These are phyloP conservation scores for Rhynchosporium agropyri DNA, from an alignment of 2,329 filamentous ascomycete species.

Conservation along the genomic window DNA sequence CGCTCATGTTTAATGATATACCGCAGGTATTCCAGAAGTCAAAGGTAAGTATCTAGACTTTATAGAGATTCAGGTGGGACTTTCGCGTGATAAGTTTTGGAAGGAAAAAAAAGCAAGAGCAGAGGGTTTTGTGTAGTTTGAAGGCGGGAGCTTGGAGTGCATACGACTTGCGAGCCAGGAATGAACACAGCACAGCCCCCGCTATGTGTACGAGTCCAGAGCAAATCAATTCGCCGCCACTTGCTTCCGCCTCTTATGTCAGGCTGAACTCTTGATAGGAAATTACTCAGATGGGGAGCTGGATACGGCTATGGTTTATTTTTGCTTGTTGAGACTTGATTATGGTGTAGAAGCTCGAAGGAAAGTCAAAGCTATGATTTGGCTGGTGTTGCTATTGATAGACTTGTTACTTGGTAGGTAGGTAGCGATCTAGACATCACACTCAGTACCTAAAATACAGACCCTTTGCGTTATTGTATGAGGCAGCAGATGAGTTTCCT, in stretches of 20 bases:
- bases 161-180: slow-evolving; percentile 5
- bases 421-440: background rate
- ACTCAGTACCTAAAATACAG: background rate
- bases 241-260: background rate
- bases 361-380: background rate
- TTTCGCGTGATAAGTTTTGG: background rate
- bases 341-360: background rate
- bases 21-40: background rate
- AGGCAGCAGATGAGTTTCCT: too few relatives aligned
- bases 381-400: background rate
- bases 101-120: background rate
- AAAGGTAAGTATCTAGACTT: background rate
- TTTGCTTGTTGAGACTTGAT: background rate
- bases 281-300: background rate
- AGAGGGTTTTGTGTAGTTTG: slow-evolving; percentile 10
- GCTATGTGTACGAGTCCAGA: slow-evolving; percentile 3
- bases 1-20: slow-evolving; percentile 33
- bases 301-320: background rate
- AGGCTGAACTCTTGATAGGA: slow-evolving; percentile 14
- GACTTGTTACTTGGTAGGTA: background rate
- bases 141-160: slow-evolving; percentile 7
- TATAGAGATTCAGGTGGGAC: background rate
- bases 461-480: too few relatives aligned
- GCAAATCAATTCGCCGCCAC: slow-evolving; percentile 15
- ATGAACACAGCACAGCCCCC: slow-evolving; percentile 18